Conservation (phyloP, 345 rosid species). For the Aquilaria sinensis region DNA sequence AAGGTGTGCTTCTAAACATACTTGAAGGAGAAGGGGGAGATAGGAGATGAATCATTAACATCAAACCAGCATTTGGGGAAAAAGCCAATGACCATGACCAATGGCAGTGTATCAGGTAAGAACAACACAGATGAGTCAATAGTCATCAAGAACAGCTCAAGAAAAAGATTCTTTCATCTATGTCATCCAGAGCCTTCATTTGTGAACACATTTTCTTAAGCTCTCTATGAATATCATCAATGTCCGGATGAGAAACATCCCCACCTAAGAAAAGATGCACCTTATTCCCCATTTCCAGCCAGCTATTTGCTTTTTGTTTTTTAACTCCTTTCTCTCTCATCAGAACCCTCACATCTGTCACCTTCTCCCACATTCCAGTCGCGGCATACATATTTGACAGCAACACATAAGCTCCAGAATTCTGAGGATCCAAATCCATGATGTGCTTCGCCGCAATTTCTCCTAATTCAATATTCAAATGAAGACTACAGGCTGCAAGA, state of each 20-base stretch:
- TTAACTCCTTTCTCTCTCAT: conserved; percentile 24
- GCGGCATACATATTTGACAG: conserved; percentile 33
- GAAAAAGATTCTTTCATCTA: conserved; percentile 11
- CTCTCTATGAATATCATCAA: conserved; percentile 16
- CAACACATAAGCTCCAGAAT: conserved; percentile 20
- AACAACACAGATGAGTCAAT: not conserved
- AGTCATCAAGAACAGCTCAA: conserved; percentile 15
- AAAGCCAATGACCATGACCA: no score
- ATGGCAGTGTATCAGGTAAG: no score
- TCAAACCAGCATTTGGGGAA: no score
- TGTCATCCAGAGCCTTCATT: conserved; percentile 14
- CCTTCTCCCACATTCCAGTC: conserved; percentile 27
- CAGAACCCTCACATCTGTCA: conserved; percentile 18
- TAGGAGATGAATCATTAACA: no score
- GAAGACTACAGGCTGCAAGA: conserved; percentile 23
- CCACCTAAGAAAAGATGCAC: conserved; percentile 27
- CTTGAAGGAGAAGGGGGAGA: no score
- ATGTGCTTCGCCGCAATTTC: conserved; percentile 25
- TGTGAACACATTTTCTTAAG: conserved; percentile 16
- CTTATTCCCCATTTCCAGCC: conserved; percentile 26
- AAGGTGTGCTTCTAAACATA: no score
- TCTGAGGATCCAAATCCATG: conserved; percentile 17
- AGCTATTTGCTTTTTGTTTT: conserved; percentile 27
- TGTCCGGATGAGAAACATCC: conserved; percentile 16
- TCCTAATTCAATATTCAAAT: conserved; percentile 24